phyloP scores from a whole-genome alignment of 495 filamentous ascomycete genomes.

The Talaromyces thailandensis region DNA sequence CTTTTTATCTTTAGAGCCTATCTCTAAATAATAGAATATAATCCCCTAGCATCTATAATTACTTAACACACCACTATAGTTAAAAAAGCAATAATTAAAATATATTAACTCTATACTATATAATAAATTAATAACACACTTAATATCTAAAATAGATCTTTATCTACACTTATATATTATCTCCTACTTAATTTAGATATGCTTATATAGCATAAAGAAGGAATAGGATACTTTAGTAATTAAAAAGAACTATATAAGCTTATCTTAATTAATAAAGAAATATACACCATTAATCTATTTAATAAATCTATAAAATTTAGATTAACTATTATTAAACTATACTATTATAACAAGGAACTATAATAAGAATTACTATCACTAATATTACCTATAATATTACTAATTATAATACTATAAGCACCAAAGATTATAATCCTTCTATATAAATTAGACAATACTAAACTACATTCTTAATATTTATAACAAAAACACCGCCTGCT shows the following conservation, averaged over 20 bases:
- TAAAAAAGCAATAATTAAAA: conserved; percentile 2
- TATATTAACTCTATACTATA: not conserved
- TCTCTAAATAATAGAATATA: conserved; percentile 7
- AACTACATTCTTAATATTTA: not conserved
- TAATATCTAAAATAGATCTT: conserved; percentile 9
- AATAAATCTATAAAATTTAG: not conserved
- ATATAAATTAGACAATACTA: not conserved
- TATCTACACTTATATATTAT: not conserved
- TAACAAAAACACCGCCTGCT: not conserved
- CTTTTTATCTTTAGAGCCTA: conserved; percentile 11
- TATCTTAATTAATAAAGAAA: not conserved
- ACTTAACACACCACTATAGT: conserved; percentile 7
- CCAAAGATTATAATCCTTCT: not conserved
- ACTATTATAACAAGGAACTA: not conserved
- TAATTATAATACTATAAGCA: not conserved
- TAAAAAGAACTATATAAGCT: not conserved
- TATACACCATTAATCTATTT: not conserved
- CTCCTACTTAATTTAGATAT: conserved; percentile 10
- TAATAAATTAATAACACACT: not conserved
- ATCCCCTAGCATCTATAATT: conserved; percentile 1
- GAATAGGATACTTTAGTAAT: not conserved
- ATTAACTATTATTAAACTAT: not conserved
- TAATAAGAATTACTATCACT: not conserved
- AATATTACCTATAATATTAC: not conserved
- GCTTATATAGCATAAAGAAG: conserved; percentile 8